Evolutionary conservation across 768 basidiomycete species (phyloP).

Genomic region (Leccinum arenicola): DNA sequence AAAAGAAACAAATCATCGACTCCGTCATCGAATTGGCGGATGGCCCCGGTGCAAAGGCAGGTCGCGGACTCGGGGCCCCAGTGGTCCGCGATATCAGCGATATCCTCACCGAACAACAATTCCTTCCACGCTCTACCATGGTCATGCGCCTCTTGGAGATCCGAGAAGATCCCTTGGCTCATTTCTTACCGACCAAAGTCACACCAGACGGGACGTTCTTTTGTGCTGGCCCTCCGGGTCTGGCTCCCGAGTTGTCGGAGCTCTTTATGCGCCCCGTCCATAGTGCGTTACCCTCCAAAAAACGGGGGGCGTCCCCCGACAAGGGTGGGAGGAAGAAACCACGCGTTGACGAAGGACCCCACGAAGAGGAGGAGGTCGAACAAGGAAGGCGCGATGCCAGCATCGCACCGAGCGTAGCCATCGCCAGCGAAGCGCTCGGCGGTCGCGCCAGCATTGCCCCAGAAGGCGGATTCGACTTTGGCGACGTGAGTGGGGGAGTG

Average conservation of each 20-base stretch:
- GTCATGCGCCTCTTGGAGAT: slow-evolving; percentile 87
- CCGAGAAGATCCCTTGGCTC: slow-evolving; percentile 75
- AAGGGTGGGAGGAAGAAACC: slow-evolving; percentile 58
- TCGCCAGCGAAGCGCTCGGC: slow-evolving; percentile 55
- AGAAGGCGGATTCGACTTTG: slow-evolving; percentile 60
- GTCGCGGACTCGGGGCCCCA: slow-evolving; percentile 58
- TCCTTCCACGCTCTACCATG: slow-evolving; percentile 79
- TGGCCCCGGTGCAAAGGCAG: slow-evolving; percentile 51
- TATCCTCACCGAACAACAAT: slow-evolving; percentile 79
- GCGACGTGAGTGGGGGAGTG: slow-evolving; percentile 48
- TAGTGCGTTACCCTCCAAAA: slow-evolving; percentile 49
- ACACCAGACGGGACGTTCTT: slow-evolving; percentile 73
- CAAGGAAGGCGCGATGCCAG: slow-evolving; percentile 67
- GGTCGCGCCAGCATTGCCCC: slow-evolving; percentile 52
- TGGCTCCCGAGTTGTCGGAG: slow-evolving; percentile 76
- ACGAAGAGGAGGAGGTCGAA: slow-evolving; percentile 61
- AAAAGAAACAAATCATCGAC: slow-evolving; percentile 90
- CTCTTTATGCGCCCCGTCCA: slow-evolving; percentile 80
- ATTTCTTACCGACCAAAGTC: slow-evolving; percentile 83
- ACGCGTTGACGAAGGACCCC: slow-evolving; percentile 48
- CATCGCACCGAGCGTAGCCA: slow-evolving; percentile 55
- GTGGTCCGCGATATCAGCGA: slow-evolving; percentile 56
- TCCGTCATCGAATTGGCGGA: slow-evolving; percentile 81
- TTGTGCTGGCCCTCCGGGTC: slow-evolving; percentile 80
- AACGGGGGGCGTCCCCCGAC: slow-evolving; percentile 57